These are phyloP conservation scores for Pluteus cervinus DNA, from an alignment of 768 basidiomycete genomes.

Conservation along the genomic window DNA sequence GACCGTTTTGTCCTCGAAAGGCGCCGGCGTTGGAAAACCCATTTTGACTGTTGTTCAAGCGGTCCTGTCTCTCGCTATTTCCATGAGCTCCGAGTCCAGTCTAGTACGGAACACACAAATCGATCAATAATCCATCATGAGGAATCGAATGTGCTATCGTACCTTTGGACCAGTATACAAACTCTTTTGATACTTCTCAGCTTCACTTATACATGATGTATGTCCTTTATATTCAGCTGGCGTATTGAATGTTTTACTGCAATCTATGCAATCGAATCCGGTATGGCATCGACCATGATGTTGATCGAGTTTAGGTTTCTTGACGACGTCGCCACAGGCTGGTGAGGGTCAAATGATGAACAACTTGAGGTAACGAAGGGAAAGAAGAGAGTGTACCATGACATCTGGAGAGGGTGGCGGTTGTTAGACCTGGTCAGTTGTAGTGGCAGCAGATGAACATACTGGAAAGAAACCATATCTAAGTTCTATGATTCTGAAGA, in stretches of 20 bases:
- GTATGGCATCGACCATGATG: constrained; percentile 58
- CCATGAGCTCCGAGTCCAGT: too few species aligned
- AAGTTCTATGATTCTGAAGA: constrained; percentile 1
- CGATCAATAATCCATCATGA: too few species aligned
- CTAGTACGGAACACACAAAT: too few species aligned
- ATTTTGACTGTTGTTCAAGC: too few species aligned
- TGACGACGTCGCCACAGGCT: constrained; percentile 85
- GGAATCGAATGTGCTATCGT: constrained; percentile 10
- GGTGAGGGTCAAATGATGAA: constrained; percentile 4
- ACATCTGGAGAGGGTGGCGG: constrained; percentile 40
- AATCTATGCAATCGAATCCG: constrained; percentile 83
- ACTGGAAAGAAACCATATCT: constrained; percentile 74
- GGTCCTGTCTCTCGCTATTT: too few species aligned
- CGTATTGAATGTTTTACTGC: constrained; percentile 74
- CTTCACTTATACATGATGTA: constrained; percentile 83
- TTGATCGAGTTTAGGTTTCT: constrained; percentile 89
- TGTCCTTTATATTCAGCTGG: constrained; percentile 78
- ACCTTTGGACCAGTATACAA: constrained; percentile 76
- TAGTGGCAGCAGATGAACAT: constrained; percentile 16
- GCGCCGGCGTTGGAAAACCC: constrained; percentile 2
- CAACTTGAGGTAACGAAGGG: neutral
- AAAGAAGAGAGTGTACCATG: constrained; percentile 43
- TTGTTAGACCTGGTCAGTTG: neutral
- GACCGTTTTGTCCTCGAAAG: constrained; percentile 15
- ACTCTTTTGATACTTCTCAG: constrained; percentile 88